Percentiles rank a stretch among this genome's conserved stretches.
phyloP scores from a whole-genome alignment of 2,329 filamentous ascomycete genomes.

The Cercospora nicotianae region DNA sequence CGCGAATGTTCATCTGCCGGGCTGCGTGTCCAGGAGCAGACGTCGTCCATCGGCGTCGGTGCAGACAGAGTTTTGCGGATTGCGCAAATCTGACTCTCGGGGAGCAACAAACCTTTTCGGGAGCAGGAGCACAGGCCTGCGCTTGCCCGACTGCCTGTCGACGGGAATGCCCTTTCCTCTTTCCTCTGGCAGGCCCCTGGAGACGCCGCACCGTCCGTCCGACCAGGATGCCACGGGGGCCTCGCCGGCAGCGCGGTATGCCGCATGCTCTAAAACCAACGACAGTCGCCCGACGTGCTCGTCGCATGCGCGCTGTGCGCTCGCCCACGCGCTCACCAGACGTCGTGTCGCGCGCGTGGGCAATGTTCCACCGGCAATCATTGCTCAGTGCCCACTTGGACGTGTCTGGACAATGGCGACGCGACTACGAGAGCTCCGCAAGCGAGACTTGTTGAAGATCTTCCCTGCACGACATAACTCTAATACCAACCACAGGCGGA shows the following conservation, averaged over 20 bases:
- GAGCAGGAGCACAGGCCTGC: background rate
- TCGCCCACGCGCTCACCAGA: background rate
- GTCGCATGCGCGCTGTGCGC: background rate
- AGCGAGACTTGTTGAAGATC: conserved; percentile 18
- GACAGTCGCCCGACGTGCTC: background rate
- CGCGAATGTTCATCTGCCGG: background rate
- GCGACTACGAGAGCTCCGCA: background rate
- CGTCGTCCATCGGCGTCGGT: background rate
- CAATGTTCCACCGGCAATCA: background rate
- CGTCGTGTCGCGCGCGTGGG: background rate
- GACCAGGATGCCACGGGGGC: conserved; percentile 7
- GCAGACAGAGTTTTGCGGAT: conserved; percentile 6
- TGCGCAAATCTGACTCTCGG: conserved; percentile 6
- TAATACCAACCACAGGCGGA: conserved; percentile 3
- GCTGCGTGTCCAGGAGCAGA: background rate
- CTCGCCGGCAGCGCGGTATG: conserved; percentile 4
- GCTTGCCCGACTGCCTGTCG: background rate
- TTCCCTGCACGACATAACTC: conserved; percentile 22
- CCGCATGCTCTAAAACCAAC: background rate
- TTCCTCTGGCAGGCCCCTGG: background rate
- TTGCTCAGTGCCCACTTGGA: background rate
- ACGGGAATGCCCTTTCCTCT: background rate
- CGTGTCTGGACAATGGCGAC: background rate
- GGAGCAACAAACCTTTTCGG: background rate
- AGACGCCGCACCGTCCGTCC: background rate